phyloP scores from a whole-genome alignment of 331 rosid genomes.

The Ulmus americana region DNA sequence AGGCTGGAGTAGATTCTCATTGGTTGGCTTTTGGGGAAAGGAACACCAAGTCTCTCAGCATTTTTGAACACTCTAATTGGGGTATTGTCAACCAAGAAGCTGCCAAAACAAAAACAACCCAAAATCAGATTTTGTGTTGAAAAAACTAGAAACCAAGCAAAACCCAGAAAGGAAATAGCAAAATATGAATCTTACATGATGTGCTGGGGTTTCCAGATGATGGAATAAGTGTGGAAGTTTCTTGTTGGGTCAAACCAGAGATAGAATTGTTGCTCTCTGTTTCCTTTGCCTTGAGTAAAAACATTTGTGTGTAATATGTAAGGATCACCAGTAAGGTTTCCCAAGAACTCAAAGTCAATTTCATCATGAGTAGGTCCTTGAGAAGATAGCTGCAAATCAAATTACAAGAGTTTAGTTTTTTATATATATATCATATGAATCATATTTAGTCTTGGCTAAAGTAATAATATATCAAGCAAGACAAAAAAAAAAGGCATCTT shows the following conservation, averaged over 20 bases:
- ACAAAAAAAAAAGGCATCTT: not conserved
- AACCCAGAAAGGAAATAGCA: not conserved
- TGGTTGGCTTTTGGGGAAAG: constrained; percentile 72
- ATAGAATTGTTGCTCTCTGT: constrained; percentile 72
- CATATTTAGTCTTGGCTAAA: not conserved
- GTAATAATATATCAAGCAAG: not conserved
- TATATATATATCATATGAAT: not conserved
- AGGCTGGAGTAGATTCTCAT: constrained; percentile 74
- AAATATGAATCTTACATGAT: constrained; percentile 41
- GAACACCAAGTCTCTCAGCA: constrained; percentile 54
- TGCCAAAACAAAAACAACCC: constrained; percentile 13
- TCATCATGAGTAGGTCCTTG: constrained; percentile 76
- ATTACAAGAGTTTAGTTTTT: not conserved
- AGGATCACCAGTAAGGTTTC: constrained; percentile 67
- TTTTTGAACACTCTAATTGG: constrained; percentile 82
- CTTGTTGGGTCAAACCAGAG: constrained; percentile 87
- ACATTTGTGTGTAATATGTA: constrained; percentile 75
- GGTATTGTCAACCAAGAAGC: constrained; percentile 67
- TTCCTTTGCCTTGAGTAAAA: constrained; percentile 68
- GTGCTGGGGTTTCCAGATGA: constrained; percentile 78
- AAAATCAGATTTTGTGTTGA: not conserved
- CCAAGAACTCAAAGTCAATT: constrained; percentile 81
- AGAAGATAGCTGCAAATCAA: constrained; percentile 60
- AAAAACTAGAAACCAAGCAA: not conserved
- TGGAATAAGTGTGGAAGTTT: constrained; percentile 81